Evolutionary conservation across 2,329 filamentous ascomycete species (phyloP), one percentile per base, ranked within the genome.

Genomic region (Fonsecaea multimorphosa): DNA sequence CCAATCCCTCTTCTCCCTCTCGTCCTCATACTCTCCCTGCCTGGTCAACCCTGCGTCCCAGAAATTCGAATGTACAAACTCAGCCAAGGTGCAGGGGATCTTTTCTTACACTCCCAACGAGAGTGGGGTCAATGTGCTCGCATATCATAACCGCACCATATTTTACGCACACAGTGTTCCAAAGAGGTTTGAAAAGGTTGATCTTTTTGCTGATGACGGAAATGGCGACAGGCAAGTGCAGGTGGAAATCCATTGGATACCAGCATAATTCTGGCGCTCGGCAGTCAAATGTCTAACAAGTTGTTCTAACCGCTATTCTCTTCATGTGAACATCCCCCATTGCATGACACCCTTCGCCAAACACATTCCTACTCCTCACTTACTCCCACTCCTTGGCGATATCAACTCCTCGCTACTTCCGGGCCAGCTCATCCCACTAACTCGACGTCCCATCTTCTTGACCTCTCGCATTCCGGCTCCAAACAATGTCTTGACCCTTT

Each of bases 1-100:
- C 31, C 22, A 51, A 5, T 57, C 68, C n/a, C 51, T 70, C 14
- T 87, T 87, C 77, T 87, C 85, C 0, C 76, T 89, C 12, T 80
- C 77, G 55, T 86, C 85, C 12, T 85, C 83, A 54, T 88, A 87
- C 73, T 87, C 87, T 6, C 76, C 74, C 14, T 91, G 89, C 70
- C 84, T 82, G 0, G 80, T 90, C 53, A 78, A 82, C 3, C 61
- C 58, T 2, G 22, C 8, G 2, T 66, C 65, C 2, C 83, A 82
- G n/a, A 78, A 77, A 5, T 80, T 90, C 49, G 82, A 78, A 14
- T 91, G 88, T 73, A 85, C 80, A 3, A 78, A 79, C 2, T 76
- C 78, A n/a, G 80, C 84, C 4, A 77, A 74, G 8, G 73, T 73
- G 3, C 75, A 76, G 2, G 81, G 80, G 0, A 75, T 78, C 0